Conservation (phyloP, 2,329 filamentous ascomycete species). For the Cladophialophora carrionii region DNA sequence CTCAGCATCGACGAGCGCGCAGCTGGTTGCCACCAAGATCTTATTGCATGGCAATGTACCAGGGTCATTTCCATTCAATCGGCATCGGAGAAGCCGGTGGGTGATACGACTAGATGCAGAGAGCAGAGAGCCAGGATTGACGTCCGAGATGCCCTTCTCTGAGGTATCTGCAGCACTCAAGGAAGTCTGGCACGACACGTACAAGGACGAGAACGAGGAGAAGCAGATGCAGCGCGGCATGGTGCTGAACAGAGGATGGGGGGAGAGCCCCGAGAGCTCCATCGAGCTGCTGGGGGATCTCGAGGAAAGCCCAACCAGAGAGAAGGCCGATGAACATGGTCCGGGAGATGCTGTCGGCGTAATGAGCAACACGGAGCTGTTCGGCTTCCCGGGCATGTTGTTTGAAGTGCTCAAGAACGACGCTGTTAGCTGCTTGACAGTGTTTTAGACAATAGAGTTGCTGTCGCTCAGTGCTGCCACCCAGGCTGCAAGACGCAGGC, state of each 20-base stretch:
- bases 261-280: constrained; percentile 80
- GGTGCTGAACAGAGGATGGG: constrained; percentile 89
- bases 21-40: constrained; percentile 85
- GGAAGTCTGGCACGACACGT: constrained; percentile 69
- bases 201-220: constrained; percentile 60
- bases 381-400: constrained; percentile 88
- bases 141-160: constrained; percentile 78
- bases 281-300: constrained; percentile 82
- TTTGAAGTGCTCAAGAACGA: constrained; percentile 97
- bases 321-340: constrained; percentile 35
- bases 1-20: constrained; percentile 51
- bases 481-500: neutral
- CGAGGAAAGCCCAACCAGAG: constrained; percentile 67
- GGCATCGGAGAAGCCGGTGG: constrained; percentile 89
- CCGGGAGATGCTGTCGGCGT: constrained; percentile 57
- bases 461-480: neutral
- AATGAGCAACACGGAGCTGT: constrained; percentile 77
- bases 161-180: constrained; percentile 71
- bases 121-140: constrained; percentile 53
- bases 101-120: constrained; percentile 61
- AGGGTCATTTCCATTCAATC: constrained; percentile 94
- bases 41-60: constrained; percentile 93
- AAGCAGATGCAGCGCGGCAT: constrained; percentile 64
- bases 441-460: constrained; percentile 47
- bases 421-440: constrained; percentile 82